A percentile compares a stretch with the other conserved stretches of the same genome.
Conservation (phyloP, 2,329 filamentous ascomycete genomes). For the Ascochyta viciae-villosae region DNA sequence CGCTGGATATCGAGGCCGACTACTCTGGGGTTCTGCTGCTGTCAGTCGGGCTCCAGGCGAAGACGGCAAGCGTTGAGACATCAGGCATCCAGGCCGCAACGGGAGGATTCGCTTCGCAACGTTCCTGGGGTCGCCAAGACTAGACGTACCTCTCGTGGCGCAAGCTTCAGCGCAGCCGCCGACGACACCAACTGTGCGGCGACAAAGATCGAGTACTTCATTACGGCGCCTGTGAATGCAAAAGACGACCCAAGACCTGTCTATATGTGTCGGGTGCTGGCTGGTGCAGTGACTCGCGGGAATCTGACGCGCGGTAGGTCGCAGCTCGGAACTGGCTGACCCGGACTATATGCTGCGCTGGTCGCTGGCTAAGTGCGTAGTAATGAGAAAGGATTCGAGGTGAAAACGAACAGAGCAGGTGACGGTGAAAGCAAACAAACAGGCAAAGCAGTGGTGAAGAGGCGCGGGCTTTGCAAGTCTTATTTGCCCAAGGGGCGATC, state of each 20-base stretch:
- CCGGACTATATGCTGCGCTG: slow-evolving; percentile 9
- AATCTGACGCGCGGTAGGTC: slow-evolving; percentile 14
- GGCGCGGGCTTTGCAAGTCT: slow-evolving; percentile 10
- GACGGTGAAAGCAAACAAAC: neutral
- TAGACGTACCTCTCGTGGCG: slow-evolving; percentile 44
- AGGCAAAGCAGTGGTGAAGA: slow-evolving; percentile 2
- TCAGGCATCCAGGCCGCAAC: slow-evolving; percentile 7
- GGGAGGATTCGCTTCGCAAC: slow-evolving; percentile 27
- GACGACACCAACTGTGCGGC: slow-evolving; percentile 40
- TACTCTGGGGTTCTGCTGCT: slow-evolving; percentile 53
- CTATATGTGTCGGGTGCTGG: slow-evolving; percentile 11
- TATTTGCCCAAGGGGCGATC: slow-evolving; percentile 11
- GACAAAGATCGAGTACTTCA: slow-evolving; percentile 43
- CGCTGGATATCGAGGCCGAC: slow-evolving; percentile 61
- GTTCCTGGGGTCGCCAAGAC: slow-evolving; percentile 32
- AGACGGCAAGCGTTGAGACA: neutral
- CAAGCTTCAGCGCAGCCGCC: slow-evolving; percentile 38
- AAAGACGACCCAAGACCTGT: neutral
- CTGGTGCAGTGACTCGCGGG: neutral
- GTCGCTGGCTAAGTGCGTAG: slow-evolving; percentile 6
- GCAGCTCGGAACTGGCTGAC: slow-evolving; percentile 7
- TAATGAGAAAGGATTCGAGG: neutral
- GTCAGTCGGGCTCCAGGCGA: slow-evolving; percentile 18
- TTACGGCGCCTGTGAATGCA: slow-evolving; percentile 16
- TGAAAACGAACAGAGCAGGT: neutral